Base-by-base conservation (phyloP, 2,329 filamentous ascomycete species). In the Chalara sp. region DNA sequence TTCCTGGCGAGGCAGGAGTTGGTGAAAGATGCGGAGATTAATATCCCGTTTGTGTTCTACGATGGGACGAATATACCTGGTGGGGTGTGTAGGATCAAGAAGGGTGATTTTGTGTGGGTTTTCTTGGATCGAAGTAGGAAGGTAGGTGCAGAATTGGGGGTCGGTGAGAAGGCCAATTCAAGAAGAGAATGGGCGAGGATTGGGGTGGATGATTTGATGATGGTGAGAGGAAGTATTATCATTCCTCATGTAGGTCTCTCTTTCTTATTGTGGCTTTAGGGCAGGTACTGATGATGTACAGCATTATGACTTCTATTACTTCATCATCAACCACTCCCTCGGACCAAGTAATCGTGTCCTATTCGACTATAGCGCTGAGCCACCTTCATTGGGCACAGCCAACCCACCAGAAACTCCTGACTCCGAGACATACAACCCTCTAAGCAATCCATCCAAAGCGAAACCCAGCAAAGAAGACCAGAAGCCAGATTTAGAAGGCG, bases 231-330 rank as follows among this genome's bases (percentile, higher is more conserved):
- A 11, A 88, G 90, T 51, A 78, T 97, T 44, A 96, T 99, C 50
- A 83, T 99, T 60, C 92, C 93, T 52, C 93, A 96, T 75, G 91
- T 95, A 73, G 76, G 87, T 81, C 4, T 43, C 39, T 44, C 33
- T 5, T 5, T 21, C 21, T 21, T 21, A 21, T 21, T 21, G 21
- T 21, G 21, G 21, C 21, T 21, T 21, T 21, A 3, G 21, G 21
- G 2, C 21, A 21, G 21, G 21, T 21, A 21, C 21, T 21, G 21
- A 21, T 21, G 21, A 21, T 21, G 21, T 13, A 44, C 65, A 97
- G 89, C 93, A 99, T 69, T 96, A 95, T 65, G 92, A 97, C 58
- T 90, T 99, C 66, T 93, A 97, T 68, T 93, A 92, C 71, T 97
- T 99, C 70, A 83, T 96, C 65, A 86, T 95, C 67, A 96, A 97